Base-by-base conservation (phyloP, 352 stramenopile genomes). In the Phytopythium oedochilum region DNA sequence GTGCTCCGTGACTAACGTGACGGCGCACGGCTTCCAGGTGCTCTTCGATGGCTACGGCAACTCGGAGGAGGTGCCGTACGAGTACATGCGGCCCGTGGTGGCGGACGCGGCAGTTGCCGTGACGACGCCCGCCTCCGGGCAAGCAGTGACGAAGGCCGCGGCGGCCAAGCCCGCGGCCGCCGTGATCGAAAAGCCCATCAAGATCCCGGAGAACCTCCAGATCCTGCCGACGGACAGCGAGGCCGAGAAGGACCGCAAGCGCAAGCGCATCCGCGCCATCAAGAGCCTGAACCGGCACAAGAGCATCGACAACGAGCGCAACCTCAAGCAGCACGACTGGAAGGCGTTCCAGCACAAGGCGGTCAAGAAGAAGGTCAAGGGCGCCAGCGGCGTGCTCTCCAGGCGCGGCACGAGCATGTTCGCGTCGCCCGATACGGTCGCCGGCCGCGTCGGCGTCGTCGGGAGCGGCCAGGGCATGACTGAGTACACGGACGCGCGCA, bases 21-120 rank as follows among this genome's bases (percentile, higher is more conserved):
- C 88, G 8, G 46, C 59, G 2, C 52, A 87, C 47, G 89, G 89
- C 1, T 94, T 89, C 60, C 84, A 85, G 29, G 81, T 96, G 48
- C 61, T 92, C n/a, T 97, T 96, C 57, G 77, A 88, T 15, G 75
- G 82, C 40, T 97, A 96, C 58, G 86, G 86, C 54, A 96, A 96
- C 67, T 83, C 75, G 43, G 89, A 96, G 59, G 89, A 96, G 64
- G 84, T 97, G 35, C 89, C 89, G 23, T 90, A 87, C 42, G 86
- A 95, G 68, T 97, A 96, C 73, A 62, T 97, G 55, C 73, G 63
- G 9, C 59, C 68, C 15, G 4, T 73, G 26, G 39, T 48, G 23
- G 36, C 56, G 3, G 15, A 25, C n/a, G n/a, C n/a, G n/a, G 46
- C n/a, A 40, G 53, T 62, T 51, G 47, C 51, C 9, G 8, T n/a